These are phyloP conservation scores for Termitomyces sp. DNA, from an alignment of 768 basidiomycete genomes.

Conservation along the genomic window DNA sequence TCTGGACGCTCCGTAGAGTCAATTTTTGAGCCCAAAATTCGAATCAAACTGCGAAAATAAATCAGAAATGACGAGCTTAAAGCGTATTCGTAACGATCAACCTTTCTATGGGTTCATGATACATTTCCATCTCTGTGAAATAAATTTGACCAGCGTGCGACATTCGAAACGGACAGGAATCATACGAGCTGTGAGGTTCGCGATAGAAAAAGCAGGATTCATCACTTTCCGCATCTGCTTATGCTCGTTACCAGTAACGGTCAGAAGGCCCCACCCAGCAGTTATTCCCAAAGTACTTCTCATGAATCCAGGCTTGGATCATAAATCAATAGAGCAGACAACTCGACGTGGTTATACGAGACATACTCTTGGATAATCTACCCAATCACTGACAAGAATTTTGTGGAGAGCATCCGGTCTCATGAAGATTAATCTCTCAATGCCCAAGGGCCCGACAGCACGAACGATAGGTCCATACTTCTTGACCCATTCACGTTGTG, in stretches of 20 bases:
- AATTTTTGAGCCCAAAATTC: slow-evolving; percentile 30
- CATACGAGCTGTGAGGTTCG: slow-evolving; percentile 34
- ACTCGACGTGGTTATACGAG: neutral
- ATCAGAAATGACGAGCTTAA: neutral
- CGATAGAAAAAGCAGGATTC: slow-evolving; percentile 48
- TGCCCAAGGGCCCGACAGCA: slow-evolving; percentile 38
- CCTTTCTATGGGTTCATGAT: slow-evolving; percentile 42
- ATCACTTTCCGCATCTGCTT: slow-evolving; percentile 45
- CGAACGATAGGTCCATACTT: slow-evolving; percentile 39
- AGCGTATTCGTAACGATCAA: slow-evolving; percentile 14
- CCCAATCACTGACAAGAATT: slow-evolving; percentile 39
- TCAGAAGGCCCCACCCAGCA: slow-evolving; percentile 41
- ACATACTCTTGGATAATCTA: slow-evolving; percentile 38
- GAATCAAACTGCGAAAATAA: slow-evolving; percentile 24
- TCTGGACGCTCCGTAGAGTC: slow-evolving; percentile 16
- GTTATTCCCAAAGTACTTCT: slow-evolving; percentile 36
- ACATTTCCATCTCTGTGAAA: slow-evolving; percentile 37
- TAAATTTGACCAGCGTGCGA: neutral
- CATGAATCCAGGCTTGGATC: slow-evolving; percentile 35
- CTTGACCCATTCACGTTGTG: slow-evolving; percentile 43
- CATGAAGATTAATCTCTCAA: slow-evolving; percentile 40
- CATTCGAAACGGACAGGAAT: neutral
- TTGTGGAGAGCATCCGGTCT: slow-evolving; percentile 40
- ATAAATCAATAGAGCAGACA: neutral
- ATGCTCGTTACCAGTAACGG: slow-evolving; percentile 44